Evolutionary conservation across 805 yeast species (phyloP).

Genomic region (Hanseniaspora mollemarum): DNA sequence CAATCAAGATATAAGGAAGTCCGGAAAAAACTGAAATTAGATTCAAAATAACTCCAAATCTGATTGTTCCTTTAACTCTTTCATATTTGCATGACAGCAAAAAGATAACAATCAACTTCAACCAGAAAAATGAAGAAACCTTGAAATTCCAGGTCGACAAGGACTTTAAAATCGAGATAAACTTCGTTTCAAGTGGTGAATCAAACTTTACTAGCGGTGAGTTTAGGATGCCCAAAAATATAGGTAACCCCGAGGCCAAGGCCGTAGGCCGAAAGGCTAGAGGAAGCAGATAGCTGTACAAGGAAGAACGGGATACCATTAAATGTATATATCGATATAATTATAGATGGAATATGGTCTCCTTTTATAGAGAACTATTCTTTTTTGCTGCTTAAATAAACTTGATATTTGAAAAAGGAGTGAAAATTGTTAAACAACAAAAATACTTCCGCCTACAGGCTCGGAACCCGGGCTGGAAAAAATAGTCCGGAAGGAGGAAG

Average conservation of each 20-base stretch:
- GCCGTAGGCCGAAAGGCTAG: constrained; percentile 13
- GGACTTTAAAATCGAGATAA: constrained; percentile 11
- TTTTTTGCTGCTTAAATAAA: too few species aligned
- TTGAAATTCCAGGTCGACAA: constrained; percentile 14
- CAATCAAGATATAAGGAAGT: constrained; percentile 45
- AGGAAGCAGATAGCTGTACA: not conserved
- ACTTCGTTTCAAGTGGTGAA: constrained; percentile 12
- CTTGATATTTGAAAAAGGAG: too few species aligned
- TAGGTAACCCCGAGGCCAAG: constrained; percentile 13
- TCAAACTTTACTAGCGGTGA: constrained; percentile 5
- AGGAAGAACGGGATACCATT: not conserved
- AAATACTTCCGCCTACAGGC: not conserved
- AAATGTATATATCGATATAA: not conserved
- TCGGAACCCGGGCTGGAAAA: not conserved
- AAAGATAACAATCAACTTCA: constrained; percentile 4
- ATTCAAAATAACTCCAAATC: constrained; percentile 72
- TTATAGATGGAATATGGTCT: too few species aligned
- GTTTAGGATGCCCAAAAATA: constrained; percentile 7
- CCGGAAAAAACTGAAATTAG: constrained; percentile 60
- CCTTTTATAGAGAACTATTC: too few species aligned
- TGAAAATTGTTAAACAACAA: not conserved
- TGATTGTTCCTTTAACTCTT: constrained; percentile 64
- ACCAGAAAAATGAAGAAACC: not conserved
- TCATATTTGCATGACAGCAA: constrained; percentile 12
- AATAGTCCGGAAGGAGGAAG: too few species aligned